Percentiles rank a stretch among this genome's conserved stretches.
phyloP scores from a whole-genome alignment of 108 stramenopile genomes.

The Skeletonema marinoi region DNA sequence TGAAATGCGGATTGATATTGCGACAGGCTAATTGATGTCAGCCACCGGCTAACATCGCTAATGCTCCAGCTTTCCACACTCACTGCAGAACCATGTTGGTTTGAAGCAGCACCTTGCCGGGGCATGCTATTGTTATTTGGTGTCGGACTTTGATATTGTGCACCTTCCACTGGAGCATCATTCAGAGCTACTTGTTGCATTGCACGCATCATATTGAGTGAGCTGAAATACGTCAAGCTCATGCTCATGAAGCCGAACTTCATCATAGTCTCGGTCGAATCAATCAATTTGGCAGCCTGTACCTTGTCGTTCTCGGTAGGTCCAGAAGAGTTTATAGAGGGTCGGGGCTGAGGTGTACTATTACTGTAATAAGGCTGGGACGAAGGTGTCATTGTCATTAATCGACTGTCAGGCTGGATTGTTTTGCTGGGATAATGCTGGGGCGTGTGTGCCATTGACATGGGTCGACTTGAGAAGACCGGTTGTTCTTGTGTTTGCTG shows the following conservation, averaged over 20 bases:
- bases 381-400: background rate
- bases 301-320: slow-evolving; percentile 63
- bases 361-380: background rate
- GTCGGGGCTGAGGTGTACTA: background rate
- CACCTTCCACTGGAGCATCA: slow-evolving; percentile 13
- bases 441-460: background rate
- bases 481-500: background rate
- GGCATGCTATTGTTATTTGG: slow-evolving; percentile 3
- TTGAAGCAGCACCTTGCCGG: background rate
- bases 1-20: slow-evolving; percentile 84
- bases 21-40: slow-evolving; percentile 70
- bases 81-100: slow-evolving; percentile 13
- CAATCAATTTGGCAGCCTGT: slow-evolving; percentile 85
- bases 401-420: background rate
- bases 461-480: background rate
- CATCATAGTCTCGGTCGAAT: slow-evolving; percentile 89
- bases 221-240: slow-evolving; percentile 88
- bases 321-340: slow-evolving; percentile 17
- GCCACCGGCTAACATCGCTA: slow-evolving; percentile 85
- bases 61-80: slow-evolving; percentile 83
- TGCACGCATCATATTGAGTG: slow-evolving; percentile 90
- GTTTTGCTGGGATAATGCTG: background rate
- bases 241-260: slow-evolving; percentile 93
- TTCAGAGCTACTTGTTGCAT: slow-evolving; percentile 69
- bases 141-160: background rate